Evolutionary conservation across 2,329 filamentous ascomycete species (phyloP), one percentile per base, ranked within the genome.

Genomic region (Mollisiaceae sp.): DNA sequence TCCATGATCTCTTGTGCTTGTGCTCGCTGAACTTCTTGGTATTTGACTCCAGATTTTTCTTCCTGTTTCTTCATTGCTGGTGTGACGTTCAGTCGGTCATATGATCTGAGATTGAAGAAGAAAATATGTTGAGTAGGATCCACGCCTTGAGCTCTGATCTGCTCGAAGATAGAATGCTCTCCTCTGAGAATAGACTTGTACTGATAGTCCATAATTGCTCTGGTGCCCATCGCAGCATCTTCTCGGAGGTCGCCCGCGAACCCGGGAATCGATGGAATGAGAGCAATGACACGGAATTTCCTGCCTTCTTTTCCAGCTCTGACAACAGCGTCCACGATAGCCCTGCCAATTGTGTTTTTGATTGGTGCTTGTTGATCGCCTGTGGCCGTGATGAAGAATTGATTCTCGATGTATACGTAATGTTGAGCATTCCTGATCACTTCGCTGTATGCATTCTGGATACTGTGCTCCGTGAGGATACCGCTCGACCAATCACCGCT

Each of bases 131-230:
- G 74, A 0, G 74, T 85, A 0, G 94, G 93, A 72, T 97, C 89
- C 1, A 95, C 86, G 1, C 91, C 93, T 68, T 91, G 83, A 8
- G 86, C 86, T 64, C 83, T 82, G 65, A 97, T 88, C 75, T 91
- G 89, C 45, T 87, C 93, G 72, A 91, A 95, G 60, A 99, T 98
- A 4, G 93, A 97, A 75, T 98, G 84, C 69, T 96, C 90, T 6
- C 95, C 95, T 54, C 95, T 90, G 74, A 91, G 92, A 70, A 99
- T 97, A 0, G 93, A 97, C 79, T 96, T 97, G 83, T 95, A 99
- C 76, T 98, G 95, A 75, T 97, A 98, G 76, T 98, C 94, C 75
- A 99, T 98, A 74, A 98, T 99, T 12, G 94, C 94, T 58, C 93
- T 81, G 0, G 94, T 98, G 11, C 94, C 94, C 0, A 87, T 87